Evolutionary conservation across 257 asterid genomes (phyloP).

Genomic region (Penstemon eatonii): DNA sequence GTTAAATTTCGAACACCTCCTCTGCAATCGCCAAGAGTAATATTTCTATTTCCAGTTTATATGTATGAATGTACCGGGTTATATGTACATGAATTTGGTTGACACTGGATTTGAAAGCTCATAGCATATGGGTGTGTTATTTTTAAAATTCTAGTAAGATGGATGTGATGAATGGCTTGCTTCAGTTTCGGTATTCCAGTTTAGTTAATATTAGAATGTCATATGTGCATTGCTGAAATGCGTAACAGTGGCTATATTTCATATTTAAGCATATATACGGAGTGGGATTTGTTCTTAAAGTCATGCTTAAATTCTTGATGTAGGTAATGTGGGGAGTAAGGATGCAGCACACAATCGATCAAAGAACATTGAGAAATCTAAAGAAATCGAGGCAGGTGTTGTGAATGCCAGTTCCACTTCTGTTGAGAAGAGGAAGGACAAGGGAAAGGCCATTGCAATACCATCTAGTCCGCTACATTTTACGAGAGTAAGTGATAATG

Average conservation of each 20-base stretch:
- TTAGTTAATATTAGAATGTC: not conserved
- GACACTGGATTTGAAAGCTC: constrained; percentile 17
- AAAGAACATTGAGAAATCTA: constrained; percentile 22
- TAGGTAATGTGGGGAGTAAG: constrained; percentile 40
- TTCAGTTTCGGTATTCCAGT: not conserved
- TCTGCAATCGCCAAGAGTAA: constrained; percentile 32
- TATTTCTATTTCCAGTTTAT: not conserved
- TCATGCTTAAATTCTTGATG: constrained; percentile 26
- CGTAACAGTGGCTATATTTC: constrained; percentile 4
- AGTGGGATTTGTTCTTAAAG: constrained; percentile 14
- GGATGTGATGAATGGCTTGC: constrained; percentile 12
- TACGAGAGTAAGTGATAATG: constrained; percentile 25
- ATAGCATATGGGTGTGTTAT: not conserved
- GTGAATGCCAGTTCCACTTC: constrained; percentile 28
- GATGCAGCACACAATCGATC: constrained; percentile 25
- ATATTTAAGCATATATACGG: constrained; percentile 1
- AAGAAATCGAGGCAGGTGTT: constrained; percentile 23
- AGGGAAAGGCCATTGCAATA: constrained; percentile 41
- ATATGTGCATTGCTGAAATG: constrained; percentile 11
- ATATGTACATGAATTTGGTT: not conserved
- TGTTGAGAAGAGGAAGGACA: constrained; percentile 37
- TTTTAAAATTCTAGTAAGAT: not conserved
- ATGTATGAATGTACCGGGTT: not conserved
- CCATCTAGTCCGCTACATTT: constrained; percentile 25
- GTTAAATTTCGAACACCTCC: constrained; percentile 30